Conservation (phyloP, 2,329 filamentous ascomycete genomes). For the Penicillium hesseltinei region DNA sequence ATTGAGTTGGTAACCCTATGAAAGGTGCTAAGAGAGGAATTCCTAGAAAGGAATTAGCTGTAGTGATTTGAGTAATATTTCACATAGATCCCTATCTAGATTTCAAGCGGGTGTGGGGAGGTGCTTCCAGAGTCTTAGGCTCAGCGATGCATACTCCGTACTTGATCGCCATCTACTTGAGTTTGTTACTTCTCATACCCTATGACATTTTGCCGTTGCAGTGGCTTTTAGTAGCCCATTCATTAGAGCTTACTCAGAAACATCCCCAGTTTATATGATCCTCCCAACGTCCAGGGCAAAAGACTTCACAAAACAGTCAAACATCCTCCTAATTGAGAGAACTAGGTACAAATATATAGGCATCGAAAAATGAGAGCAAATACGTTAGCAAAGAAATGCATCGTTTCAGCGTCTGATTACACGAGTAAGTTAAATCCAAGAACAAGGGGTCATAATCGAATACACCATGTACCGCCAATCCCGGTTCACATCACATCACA, state of each 20-base stretch:
- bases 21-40: too few relatives aligned
- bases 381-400: slow-evolving; percentile 4
- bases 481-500: slow-evolving; percentile 62
- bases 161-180: not conserved
- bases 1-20: too few relatives aligned
- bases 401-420: slow-evolving; percentile 14
- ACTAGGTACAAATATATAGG: not conserved
- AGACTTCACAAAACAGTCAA: not conserved
- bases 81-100: too few relatives aligned
- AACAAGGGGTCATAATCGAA: slow-evolving; percentile 1
- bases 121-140: not conserved
- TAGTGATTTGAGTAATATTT: too few relatives aligned
- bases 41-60: too few relatives aligned
- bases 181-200: too few relatives aligned
- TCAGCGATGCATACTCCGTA: not conserved
- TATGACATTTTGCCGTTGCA: too few relatives aligned
- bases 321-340: not conserved
- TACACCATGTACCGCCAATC: not conserved
- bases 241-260: not conserved
- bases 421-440: slow-evolving; percentile 14
- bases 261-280: not conserved
- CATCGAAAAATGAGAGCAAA: not conserved
- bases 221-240: not conserved
- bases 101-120: not conserved
- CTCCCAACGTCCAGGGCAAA: not conserved